phyloP scores from a whole-genome alignment of 2,329 filamentous ascomycete genomes.

The Microsporum canis region DNA sequence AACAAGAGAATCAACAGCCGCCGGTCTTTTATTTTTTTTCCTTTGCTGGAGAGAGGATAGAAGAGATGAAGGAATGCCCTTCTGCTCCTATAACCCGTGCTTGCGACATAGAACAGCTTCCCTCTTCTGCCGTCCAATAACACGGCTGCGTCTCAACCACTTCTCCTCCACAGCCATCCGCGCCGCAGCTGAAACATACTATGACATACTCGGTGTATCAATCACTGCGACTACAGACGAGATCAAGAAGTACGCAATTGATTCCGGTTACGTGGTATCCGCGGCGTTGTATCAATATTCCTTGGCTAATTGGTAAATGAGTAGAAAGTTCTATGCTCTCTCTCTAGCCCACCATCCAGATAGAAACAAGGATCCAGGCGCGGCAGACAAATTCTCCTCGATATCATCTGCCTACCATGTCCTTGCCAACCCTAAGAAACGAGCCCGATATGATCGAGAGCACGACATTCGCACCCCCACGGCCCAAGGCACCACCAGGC shows the following conservation, averaged over 20 bases:
- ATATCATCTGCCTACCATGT: conserved; percentile 75
- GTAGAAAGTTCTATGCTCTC: conserved; percentile 67
- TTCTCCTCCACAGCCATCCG: conserved; percentile 38
- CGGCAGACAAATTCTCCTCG: conserved; percentile 64
- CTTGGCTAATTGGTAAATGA: background rate
- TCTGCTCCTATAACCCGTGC: conserved; percentile 26
- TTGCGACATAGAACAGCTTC: conserved; percentile 12
- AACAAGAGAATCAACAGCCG: background rate
- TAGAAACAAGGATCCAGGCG: conserved; percentile 64
- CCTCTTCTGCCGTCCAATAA: conserved; percentile 5
- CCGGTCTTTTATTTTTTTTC: too few relatives aligned
- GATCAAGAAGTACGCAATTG: conserved; percentile 61
- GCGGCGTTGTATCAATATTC: conserved; percentile 1
- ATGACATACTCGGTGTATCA: conserved; percentile 66
- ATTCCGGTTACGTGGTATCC: background rate
- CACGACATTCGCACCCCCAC: conserved; percentile 26
- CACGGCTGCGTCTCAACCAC: conserved; percentile 12
- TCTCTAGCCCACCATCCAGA: conserved; percentile 91
- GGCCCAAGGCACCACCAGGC: conserved; percentile 21
- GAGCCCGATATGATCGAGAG: conserved; percentile 65
- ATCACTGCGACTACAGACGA: conserved; percentile 58
- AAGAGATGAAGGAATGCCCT: conserved; percentile 46
- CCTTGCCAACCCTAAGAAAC: conserved; percentile 61
- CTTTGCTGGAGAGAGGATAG: conserved; percentile 10
- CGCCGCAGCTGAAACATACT: conserved; percentile 50